A percentile compares a stretch with the other conserved stretches of the same genome.
Conservation (phyloP, 106 monocot species). For the Narthecium ossifragum region DNA sequence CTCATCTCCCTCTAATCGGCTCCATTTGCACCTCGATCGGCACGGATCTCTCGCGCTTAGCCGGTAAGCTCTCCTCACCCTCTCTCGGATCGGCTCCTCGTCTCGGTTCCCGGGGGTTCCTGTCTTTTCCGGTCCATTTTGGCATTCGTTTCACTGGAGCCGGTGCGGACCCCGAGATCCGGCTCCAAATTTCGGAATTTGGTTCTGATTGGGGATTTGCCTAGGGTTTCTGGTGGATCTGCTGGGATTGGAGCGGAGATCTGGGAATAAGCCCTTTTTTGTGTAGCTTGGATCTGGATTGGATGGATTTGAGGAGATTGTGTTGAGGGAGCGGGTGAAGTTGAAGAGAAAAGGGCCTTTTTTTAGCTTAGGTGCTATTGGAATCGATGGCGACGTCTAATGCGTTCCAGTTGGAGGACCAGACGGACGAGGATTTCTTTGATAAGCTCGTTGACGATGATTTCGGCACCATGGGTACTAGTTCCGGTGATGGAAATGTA, state of each 20-base stretch:
- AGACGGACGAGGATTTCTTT: slow-evolving; percentile 97
- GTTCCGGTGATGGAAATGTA: slow-evolving; percentile 14
- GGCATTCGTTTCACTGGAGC: too few relatives aligned
- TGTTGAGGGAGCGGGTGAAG: neutral
- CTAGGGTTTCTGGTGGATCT: neutral
- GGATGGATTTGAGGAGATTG: neutral
- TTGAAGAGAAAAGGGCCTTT: neutral
- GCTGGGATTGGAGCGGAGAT: neutral
- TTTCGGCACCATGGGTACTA: slow-evolving; percentile 24
- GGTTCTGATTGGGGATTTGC: neutral
- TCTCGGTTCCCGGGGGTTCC: too few relatives aligned
- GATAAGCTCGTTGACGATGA: slow-evolving; percentile 77
- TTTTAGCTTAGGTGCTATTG: neutral
- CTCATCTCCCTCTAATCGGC: neutral
- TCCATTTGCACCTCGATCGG: neutral
- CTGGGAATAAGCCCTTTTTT: too few relatives aligned
- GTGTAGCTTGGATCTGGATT: neutral
- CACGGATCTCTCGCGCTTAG: neutral
- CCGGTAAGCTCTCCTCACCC: too few relatives aligned
- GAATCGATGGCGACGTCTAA: slow-evolving; percentile 32
- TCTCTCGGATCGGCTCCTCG: too few relatives aligned
- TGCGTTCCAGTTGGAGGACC: slow-evolving; percentile 48
- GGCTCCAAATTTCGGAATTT: neutral
- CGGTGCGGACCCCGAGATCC: neutral
- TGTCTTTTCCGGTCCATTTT: too few relatives aligned